These are phyloP conservation scores for Saitozyma podzolica DNA, from an alignment of 768 basidiomycete species.

Conservation along the genomic window DNA sequence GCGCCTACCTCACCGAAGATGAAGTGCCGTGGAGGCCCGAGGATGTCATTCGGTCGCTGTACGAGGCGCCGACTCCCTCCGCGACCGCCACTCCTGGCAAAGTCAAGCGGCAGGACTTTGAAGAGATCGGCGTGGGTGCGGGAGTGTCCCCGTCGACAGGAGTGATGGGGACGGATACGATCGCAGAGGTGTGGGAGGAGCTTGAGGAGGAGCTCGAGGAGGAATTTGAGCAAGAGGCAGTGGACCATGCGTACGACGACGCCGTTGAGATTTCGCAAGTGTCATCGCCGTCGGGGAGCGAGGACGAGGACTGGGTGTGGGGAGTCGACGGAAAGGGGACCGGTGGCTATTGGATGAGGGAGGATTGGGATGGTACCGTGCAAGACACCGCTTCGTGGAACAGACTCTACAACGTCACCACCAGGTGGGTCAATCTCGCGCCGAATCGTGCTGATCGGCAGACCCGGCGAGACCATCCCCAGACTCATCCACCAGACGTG, in stretches of 20 bases:
- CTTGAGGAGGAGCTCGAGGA: background rate
- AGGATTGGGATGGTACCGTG: constrained; percentile 48
- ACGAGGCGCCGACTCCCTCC: constrained; percentile 14
- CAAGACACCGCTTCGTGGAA: constrained; percentile 43
- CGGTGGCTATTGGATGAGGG: constrained; percentile 47
- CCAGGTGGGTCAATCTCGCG: constrained; percentile 34
- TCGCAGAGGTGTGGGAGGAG: too few species aligned
- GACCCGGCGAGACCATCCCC: constrained; percentile 76
- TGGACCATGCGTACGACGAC: background rate
- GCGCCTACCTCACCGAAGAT: constrained; percentile 74
- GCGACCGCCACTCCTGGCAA: background rate
- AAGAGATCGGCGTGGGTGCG: constrained; percentile 8
- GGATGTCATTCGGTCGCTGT: constrained; percentile 58
- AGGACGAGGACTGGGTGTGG: constrained; percentile 22
- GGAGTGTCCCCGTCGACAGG: background rate
- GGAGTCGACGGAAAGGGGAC: constrained; percentile 34
- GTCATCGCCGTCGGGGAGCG: background rate
- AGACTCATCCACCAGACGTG: constrained; percentile 97
- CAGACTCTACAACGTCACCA: constrained; percentile 41
- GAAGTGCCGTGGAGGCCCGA: constrained; percentile 64
- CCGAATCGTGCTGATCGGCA: constrained; percentile 31
- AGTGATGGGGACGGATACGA: too few species aligned
- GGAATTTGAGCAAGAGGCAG: background rate
- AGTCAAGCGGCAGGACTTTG: constrained; percentile 11
- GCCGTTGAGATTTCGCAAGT: too few species aligned